These are phyloP conservation scores for Chalciporus sp. DNA, from an alignment of 1,284 basidiomycete genomes.

Conservation along the genomic window DNA sequence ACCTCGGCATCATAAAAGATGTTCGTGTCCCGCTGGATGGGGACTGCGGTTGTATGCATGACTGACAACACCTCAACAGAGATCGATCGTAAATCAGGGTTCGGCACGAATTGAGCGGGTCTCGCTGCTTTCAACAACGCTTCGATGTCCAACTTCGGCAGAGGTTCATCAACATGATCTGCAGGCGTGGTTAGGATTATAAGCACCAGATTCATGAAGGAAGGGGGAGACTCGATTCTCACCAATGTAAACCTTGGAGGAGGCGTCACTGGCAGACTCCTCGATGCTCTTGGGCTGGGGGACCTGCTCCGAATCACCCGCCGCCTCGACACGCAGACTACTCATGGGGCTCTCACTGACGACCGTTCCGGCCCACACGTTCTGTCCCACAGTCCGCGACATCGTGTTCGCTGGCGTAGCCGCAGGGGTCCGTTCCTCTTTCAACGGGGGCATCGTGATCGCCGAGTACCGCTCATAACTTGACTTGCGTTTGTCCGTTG, in stretches of 20 bases:
- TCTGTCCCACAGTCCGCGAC: constrained; percentile 36
- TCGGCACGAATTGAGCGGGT: constrained; percentile 29
- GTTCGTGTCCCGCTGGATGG: constrained; percentile 44
- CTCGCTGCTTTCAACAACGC: constrained; percentile 40
- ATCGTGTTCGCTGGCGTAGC: constrained; percentile 58
- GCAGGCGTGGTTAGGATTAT: background rate
- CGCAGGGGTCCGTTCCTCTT: constrained; percentile 67
- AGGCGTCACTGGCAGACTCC: background rate
- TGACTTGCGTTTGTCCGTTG: constrained; percentile 59
- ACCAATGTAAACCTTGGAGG: constrained; percentile 35
- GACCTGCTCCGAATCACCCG: background rate
- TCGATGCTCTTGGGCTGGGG: background rate
- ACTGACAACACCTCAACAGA: constrained; percentile 72
- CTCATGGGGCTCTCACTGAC: constrained; percentile 10
- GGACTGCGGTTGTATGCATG: constrained; percentile 47
- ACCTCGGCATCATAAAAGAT: constrained; percentile 75
- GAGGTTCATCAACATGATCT: constrained; percentile 47
- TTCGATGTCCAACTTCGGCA: constrained; percentile 54
- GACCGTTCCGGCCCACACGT: constrained; percentile 4
- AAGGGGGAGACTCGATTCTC: constrained; percentile 1
- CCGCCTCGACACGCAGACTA: constrained; percentile 5
- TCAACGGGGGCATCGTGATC: constrained; percentile 60
- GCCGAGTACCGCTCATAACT: constrained; percentile 68
- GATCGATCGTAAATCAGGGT: constrained; percentile 53
- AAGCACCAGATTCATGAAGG: too few relatives aligned